Conservation (phyloP, 139 green algal species). For the Ettlia oleoabundans region DNA sequence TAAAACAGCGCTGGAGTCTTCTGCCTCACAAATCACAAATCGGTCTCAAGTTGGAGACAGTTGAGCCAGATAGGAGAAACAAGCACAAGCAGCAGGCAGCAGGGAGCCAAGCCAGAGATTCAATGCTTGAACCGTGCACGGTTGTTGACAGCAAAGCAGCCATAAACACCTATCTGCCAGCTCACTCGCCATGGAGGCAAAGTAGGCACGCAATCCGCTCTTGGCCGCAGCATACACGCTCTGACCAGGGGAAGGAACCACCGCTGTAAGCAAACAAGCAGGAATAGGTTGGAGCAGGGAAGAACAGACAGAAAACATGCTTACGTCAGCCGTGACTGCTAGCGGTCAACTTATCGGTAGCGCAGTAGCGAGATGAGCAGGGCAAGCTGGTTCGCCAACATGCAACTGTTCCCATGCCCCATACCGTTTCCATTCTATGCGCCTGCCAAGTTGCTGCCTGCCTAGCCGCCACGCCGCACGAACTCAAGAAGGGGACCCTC, state of each 20-base stretch:
- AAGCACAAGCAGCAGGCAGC: neutral
- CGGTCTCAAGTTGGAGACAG: no score
- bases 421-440: no score
- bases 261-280: slow-evolving; percentile 37
- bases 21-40: no score
- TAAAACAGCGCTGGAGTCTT: no score
- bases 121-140: neutral
- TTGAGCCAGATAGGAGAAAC: no score
- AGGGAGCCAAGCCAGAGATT: neutral
- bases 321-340: neutral
- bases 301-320: neutral
- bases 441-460: neutral
- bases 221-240: slow-evolving; percentile 78
- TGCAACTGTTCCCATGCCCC: no score
- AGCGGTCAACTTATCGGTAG: neutral
- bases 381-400: no score
- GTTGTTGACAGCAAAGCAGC: no score
- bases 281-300: no score
- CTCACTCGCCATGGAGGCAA: slow-evolving; percentile 73
- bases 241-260: slow-evolving; percentile 75
- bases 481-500: no score
- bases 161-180: slow-evolving; percentile 59
- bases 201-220: slow-evolving; percentile 79
- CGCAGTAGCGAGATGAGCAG: no score
- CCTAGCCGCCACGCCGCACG: neutral